phyloP scores from a whole-genome alignment of 106 monocot species.

The Allium fistulosum region DNA sequence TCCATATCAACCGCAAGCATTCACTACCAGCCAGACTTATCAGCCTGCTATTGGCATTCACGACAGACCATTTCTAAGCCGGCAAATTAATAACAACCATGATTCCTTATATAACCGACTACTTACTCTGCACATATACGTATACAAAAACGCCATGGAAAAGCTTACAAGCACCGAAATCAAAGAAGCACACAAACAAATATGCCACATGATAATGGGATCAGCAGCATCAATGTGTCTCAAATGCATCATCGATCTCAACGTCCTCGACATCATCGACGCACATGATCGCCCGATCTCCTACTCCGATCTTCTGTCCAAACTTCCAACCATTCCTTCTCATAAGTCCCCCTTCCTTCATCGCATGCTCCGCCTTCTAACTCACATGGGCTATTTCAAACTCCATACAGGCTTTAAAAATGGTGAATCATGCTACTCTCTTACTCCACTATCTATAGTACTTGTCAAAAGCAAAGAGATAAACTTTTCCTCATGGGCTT shows the following conservation, averaged over 20 bases:
- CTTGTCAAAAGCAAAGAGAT: neutral
- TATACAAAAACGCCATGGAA: too few species aligned
- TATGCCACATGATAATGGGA: neutral
- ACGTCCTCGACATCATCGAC: neutral
- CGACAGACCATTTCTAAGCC: too few species aligned
- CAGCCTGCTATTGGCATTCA: too few species aligned
- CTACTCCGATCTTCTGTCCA: neutral
- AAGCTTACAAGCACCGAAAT: too few species aligned
- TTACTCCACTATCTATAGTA: neutral
- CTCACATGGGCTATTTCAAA: slow-evolving; percentile 3
- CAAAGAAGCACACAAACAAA: neutral
- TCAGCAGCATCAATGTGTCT: neutral
- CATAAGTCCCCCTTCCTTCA: neutral
- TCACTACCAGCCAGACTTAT: too few species aligned
- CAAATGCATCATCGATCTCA: neutral
- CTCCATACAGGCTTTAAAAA: neutral
- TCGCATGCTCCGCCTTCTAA: neutral
- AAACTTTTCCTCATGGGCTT: neutral
- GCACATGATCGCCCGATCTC: neutral
- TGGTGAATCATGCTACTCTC: neutral
- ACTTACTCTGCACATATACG: too few species aligned
- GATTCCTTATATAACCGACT: too few species aligned
- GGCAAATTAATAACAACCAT: too few species aligned
- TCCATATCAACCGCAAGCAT: too few species aligned
- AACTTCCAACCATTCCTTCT: neutral